phyloP scores from a whole-genome alignment of 352 stramenopile genomes.

The Phytophthora vignae region DNA sequence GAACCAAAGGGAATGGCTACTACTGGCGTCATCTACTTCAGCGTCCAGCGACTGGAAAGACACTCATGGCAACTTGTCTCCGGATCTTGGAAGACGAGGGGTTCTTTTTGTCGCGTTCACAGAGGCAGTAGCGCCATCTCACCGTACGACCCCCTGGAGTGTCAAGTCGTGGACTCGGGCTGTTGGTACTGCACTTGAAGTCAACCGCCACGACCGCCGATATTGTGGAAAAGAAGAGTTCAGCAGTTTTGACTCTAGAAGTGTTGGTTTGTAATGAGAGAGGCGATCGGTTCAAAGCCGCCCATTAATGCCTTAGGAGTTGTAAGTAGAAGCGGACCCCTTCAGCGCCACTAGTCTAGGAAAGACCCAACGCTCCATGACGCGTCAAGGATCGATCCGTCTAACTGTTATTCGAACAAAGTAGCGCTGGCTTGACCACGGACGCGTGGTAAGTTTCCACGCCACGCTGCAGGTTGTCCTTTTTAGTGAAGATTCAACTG shows the following conservation, averaged over 20 bases:
- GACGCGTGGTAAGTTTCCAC: not conserved
- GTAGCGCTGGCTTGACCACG: not conserved
- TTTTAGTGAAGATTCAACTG: not conserved
- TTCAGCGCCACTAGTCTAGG: not conserved
- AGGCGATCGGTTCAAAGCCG: not conserved
- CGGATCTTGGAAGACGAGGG: not conserved
- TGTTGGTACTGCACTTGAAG: not conserved
- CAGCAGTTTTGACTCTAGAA: not conserved
- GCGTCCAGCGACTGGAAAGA: not conserved
- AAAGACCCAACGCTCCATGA: not conserved
- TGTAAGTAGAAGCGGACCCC: not conserved
- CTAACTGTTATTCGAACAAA: not conserved
- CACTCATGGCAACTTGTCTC: slow-evolving; percentile 1
- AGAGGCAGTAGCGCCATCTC: not conserved
- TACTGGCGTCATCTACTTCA: slow-evolving; percentile 2
- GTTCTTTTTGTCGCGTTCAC: not conserved
- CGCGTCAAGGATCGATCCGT: not conserved
- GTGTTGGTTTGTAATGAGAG: not conserved
- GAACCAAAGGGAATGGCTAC: not conserved
- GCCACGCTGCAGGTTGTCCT: not conserved
- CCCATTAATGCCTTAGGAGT: not conserved
- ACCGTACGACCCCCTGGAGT: not conserved
- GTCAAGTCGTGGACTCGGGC: not conserved
- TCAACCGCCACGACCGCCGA: too few species aligned
- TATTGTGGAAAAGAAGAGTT: too few species aligned